A percentile compares a stretch with the other conserved stretches of the same genome.
phyloP scores from a whole-genome alignment of 257 asterid genomes.

The Solanum clarkiae region DNA sequence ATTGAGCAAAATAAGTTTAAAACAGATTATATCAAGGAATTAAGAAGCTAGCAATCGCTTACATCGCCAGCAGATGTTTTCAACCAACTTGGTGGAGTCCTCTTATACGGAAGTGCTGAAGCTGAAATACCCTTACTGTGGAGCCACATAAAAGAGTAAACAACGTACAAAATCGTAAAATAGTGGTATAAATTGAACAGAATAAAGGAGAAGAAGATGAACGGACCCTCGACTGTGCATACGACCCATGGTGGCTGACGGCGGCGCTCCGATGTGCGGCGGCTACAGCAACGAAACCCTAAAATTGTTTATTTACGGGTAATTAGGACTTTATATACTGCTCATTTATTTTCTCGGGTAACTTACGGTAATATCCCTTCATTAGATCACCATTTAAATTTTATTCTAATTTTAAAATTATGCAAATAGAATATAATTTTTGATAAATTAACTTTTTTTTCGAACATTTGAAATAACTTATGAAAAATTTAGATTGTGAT shows the following conservation, averaged over 20 bases:
- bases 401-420: neutral
- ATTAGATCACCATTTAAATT: neutral
- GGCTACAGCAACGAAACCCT: neutral
- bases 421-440: neutral
- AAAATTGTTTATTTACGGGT: neutral
- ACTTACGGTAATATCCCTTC: neutral
- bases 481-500: too few species aligned
- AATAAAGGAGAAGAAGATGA: neutral
- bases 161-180: neutral
- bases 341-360: neutral
- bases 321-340: neutral
- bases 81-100: neutral
- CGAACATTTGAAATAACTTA: too few species aligned
- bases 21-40: neutral
- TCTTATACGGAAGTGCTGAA: neutral
- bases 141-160: neutral
- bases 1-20: neutral
- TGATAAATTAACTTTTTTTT: neutral
- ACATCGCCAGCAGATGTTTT: neutral
- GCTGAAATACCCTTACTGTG: neutral
- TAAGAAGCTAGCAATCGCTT: neutral
- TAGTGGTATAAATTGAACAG: neutral
- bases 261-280: neutral
- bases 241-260: neutral
- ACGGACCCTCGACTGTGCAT: neutral